Evolutionary conservation across 768 basidiomycete species (phyloP), one percentile per base, ranked within the genome.

Genomic region (Mrakia gelida): DNA sequence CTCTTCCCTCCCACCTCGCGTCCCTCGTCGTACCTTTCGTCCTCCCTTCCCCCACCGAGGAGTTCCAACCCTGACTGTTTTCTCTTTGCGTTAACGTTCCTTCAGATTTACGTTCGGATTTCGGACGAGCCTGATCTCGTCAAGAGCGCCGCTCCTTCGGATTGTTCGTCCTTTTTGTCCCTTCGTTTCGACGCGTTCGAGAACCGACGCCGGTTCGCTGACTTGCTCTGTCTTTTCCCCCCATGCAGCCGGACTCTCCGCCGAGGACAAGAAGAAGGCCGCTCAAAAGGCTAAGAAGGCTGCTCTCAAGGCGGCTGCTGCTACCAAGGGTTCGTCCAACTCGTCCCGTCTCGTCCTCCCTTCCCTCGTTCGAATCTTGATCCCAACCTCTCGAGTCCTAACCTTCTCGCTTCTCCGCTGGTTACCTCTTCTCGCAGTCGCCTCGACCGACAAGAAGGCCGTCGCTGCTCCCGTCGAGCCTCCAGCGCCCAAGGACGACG

Each of bases 201-300:
- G 49, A 21, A 8, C 18, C 5, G 16, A 30, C 2, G 32, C 10
- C 8, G 0, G 2, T 75, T 18, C 16, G 6, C 34, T 61, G n/a
- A 23, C 54, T 62, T n/a, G n/a, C 21, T 21, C 52, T 71, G 4
- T 7, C 38, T 61, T 26, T 32, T 13, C 52, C 43, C 23, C 26
- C n/a, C 13, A 9, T 16, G 1, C 72, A 77, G 87, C 81, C 28
- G 84, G 84, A 45, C 83, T 89, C 30, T 87, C 89, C 5, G 90
- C 74, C 28, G 78, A 88, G 34, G 88, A 88, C 7, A 91, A 90
- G 84, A 92, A 92, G 84, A 92, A 93, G 83, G 91, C 91, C 0
- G 90, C 90, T 83, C 93, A 92, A 85, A 94, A 92, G 84, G 92
- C 92, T 18, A 94, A 93, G 85, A 94, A 92, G 83, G 83, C 75